Evolutionary conservation across 2,329 filamentous ascomycete genomes (phyloP), one percentile per base, ranked within the genome.

Genomic region (Monilinia fructigena): DNA sequence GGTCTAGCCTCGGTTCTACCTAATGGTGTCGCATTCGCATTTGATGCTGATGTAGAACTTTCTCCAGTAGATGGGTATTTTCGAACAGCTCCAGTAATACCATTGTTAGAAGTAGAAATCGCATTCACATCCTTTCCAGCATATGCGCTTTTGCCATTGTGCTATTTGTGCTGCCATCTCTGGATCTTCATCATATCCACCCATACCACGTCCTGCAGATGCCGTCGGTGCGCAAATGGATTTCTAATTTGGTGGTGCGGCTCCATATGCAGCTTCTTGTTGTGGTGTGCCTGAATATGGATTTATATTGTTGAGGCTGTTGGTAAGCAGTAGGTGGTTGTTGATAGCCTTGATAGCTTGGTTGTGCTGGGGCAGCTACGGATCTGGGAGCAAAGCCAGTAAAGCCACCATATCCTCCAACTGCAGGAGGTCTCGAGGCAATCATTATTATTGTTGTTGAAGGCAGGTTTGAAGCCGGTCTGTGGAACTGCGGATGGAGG

Each of bases 91-190:
- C 74, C 74, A 18, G 74, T 73, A 35, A 74, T 75, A 5, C 74
- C 74, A 53, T 63, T 52, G 67, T 70, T 67, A 72, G 75, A 70
- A 69, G 75, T 76, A 47, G 76, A 75, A 28, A 42, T 47, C 7
- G 63, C 31, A n/a, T 59, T 65, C 14, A 83, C 80, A 60, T 90
- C 88, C 72, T 85, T 88, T 60, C 82, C 84, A 70, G 87, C 85
- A 78, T 97, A 97, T 35, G 93, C 92, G 78, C 90, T 94, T 94
- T 78, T 96, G 93, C 92, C 94, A 97, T 78, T 96, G 91, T 59
- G 93, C 93, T 69, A 97, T 93, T 77, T 96, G 92, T 40, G 92
- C 92, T 67, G 95, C 92, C 81, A 92, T 89, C 72, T 97, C 92
- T 3, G 92, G 87, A 74, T 97, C 85, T 75, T 82, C 86, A 70